These are phyloP conservation scores for Thermoascus crustaceus DNA, from an alignment of 2,329 filamentous ascomycete genomes.

Conservation along the genomic window DNA sequence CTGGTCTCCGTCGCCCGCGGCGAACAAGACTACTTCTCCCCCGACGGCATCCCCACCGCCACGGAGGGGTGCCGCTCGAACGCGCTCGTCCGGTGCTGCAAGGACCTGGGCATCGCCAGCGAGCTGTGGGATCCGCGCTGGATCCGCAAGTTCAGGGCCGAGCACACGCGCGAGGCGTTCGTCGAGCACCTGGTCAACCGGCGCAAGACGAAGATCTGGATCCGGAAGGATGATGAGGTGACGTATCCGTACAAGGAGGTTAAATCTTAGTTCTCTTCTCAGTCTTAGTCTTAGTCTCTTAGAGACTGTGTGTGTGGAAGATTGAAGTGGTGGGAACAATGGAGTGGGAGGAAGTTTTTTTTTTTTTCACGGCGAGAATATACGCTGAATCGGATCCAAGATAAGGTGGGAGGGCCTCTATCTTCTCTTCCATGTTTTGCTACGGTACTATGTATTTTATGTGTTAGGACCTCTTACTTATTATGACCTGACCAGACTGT, in stretches of 20 bases:
- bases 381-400: no score
- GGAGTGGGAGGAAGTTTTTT: no score
- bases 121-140: conserved; percentile 96
- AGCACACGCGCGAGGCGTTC: conserved; percentile 70
- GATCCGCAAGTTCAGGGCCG: conserved; percentile 71
- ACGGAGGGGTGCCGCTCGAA: conserved; percentile 98
- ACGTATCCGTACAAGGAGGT: conserved; percentile 56
- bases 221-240: conserved; percentile 72
- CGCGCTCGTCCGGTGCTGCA: conserved; percentile 95
- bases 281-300: no score
- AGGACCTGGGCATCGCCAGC: conserved; percentile 87
- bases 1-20: conserved; percentile 88
- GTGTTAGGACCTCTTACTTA: no score
- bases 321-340: no score
- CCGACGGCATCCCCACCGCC: conserved; percentile 84
- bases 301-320: no score
- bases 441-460: no score
- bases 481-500: no score
- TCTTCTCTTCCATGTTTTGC: no score
- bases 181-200: conserved; percentile 82
- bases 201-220: conserved; percentile 81
- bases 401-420: no score
- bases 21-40: conserved; percentile 86
- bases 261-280: no score
- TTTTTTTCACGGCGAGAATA: no score